Evolutionary conservation across 2,329 filamentous ascomycete genomes (phyloP), one percentile per base, ranked within the genome.

Genomic region (Peltaster fructicola): DNA sequence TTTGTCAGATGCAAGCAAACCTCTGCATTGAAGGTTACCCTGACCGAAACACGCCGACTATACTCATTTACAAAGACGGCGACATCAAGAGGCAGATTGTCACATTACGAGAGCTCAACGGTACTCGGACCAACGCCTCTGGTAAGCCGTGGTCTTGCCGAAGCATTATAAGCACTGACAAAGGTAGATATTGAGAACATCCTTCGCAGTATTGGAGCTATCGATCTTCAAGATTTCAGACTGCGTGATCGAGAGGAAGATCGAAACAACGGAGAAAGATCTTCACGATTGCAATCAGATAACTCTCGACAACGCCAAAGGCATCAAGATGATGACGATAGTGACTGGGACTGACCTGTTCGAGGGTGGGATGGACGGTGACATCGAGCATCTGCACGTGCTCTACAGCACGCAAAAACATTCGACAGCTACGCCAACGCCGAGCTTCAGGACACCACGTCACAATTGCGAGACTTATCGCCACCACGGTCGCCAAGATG

Each of bases 1-100:
- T 98, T 53, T 95, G 85, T 50, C 80, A 95, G 56, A 95, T 98
- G 39, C 68, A 74, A 39, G 88, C 74, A 5, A 73, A 81, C 45
- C 70, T 93, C 56, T 92, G 88, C 30, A 93, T 98, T 39, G 88
- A 95, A 50, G 81, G 81, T 19, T 98, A 98, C 51, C 88, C 88
- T 2, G 88, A 95, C 43, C 66, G 68, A 29, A 98, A 98, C 50
- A 92, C 82, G 30, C 88, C 88, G 2, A 98, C 88, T 0, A 81
- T 98, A 17, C 48, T 98, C 34, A 68, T 92, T 0, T 98, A 98
- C 54, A 76, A 74, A 47, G 81, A 92, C 41, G 82, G 81, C 10
- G 80, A 98, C 47, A 92, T 98, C 37, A 72, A 73, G 47, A 80
- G 72, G 56, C 88, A 98, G 53, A 56, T 93, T 25, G 77, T 98